phyloP scores from a whole-genome alignment of 2,329 filamentous ascomycete genomes.

The Xylaria sp. region DNA sequence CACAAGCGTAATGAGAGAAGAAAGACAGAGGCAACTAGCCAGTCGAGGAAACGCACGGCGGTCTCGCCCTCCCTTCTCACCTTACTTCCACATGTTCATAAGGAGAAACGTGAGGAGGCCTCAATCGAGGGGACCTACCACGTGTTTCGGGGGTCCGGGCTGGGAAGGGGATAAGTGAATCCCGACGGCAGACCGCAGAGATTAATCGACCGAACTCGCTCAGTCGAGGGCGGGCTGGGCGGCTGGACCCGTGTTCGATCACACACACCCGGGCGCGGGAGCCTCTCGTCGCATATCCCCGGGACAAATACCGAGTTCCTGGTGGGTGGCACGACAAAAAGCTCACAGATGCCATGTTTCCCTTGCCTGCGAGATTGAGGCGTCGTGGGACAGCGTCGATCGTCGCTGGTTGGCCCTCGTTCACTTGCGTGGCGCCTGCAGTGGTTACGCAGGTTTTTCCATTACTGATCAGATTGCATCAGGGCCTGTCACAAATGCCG shows the following conservation, averaged over 20 bases:
- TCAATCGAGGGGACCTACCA: slow-evolving; percentile 23
- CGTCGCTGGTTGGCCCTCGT: slow-evolving; percentile 23
- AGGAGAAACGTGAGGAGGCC: slow-evolving; percentile 4
- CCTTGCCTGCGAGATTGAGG: slow-evolving; percentile 30
- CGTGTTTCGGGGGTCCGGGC: slow-evolving; percentile 13
- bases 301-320: slow-evolving; percentile 22
- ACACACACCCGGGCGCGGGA: neutral
- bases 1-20: neutral
- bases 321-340: slow-evolving; percentile 13
- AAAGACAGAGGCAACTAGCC: neutral
- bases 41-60: slow-evolving; percentile 6
- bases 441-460: neutral
- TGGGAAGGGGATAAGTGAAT: neutral
- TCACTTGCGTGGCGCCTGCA: neutral
- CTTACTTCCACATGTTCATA: slow-evolving; percentile 1
- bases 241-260: slow-evolving; percentile 9
- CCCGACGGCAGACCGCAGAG: slow-evolving; percentile 29
- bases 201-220: slow-evolving; percentile 17
- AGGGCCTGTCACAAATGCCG: slow-evolving; percentile 5
- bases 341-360: slow-evolving; percentile 10
- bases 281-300: neutral
- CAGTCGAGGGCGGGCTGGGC: slow-evolving; percentile 3
- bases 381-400: slow-evolving; percentile 19
- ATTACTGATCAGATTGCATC: slow-evolving; percentile 21
- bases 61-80: neutral